Evolutionary conservation across 305 asterid species (phyloP), one percentile per base, ranked within the genome.

Genomic region (Ilex paraguariensis): DNA sequence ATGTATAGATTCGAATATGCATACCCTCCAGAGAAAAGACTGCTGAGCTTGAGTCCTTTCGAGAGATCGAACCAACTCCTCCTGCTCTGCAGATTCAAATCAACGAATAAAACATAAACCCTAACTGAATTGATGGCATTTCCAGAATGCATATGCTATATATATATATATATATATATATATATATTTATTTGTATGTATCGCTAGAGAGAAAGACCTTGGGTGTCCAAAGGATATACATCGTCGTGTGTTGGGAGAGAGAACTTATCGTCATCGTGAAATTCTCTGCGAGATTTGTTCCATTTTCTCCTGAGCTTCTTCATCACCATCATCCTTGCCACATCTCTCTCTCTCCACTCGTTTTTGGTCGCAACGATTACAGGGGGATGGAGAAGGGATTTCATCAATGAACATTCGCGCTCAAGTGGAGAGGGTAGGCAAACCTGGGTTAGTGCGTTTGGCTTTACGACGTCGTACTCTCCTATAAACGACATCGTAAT

Each of bases 221-320:
- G 88, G 62, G 79, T 58, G 56, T 87, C 91, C 42, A 90, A 67
- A 59, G 97, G 97, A 54, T 80, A 86, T 75, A 69, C 67, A 66
- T 85, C 95, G 48, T 82, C 97, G 61, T 85, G 90, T 31, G 95
- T 90, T 39, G 96, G 96, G 44, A 85, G 86, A 54, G 87, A 83
- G 73, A 73, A 75, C 4, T 67, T 75, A 58, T 79, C 85, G 3
- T 58, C 76, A 60, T 63, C 72, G n/a, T 64, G 72, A 61, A 12
- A 3, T n/a, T 63, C 54, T 16, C 64, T 40, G 45, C 73, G 75
- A 51, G 70, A 72, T 77, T 61, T 67, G 62, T 84, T 77, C 95
- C 85, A 87, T 81, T 70, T 84, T 71, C 86, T 70, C 56, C 77
- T 62, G 12, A 90, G 81, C 62, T 69, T 77, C 68, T 84, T 79